phyloP scores from a whole-genome alignment of 2,329 filamentous ascomycete genomes.

The Aaosphaeria arxii region DNA sequence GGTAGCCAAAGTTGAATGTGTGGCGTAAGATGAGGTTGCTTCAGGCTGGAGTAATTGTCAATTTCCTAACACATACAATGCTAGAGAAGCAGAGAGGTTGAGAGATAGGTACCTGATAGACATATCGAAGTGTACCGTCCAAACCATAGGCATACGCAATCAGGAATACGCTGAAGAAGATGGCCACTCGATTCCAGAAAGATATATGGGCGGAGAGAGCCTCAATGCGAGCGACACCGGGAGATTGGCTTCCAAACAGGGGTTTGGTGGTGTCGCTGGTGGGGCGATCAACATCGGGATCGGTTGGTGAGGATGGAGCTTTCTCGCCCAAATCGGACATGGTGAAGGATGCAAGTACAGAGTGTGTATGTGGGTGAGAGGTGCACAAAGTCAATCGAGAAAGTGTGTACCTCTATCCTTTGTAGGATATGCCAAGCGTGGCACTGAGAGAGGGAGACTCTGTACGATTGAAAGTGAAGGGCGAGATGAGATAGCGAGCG shows the following conservation, averaged over 20 bases:
- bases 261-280: constrained; percentile 1
- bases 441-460: too few relatives aligned
- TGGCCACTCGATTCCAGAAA: constrained; percentile 50
- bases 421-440: too few relatives aligned
- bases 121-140: constrained; percentile 55
- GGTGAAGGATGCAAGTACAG: background rate
- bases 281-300: constrained; percentile 3
- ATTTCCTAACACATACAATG: background rate
- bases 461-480: too few relatives aligned
- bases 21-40: constrained; percentile 51
- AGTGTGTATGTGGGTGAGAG: background rate
- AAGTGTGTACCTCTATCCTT: too few relatives aligned
- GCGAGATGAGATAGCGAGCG: too few relatives aligned
- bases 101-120: constrained; percentile 45
- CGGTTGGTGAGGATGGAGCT: background rate
- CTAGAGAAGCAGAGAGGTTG: background rate
- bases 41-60: constrained; percentile 39
- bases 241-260: constrained; percentile 35
- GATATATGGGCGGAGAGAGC: constrained; percentile 55
- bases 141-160: constrained; percentile 64
- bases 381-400: too few relatives aligned
- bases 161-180: constrained; percentile 62
- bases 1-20: constrained; percentile 58
- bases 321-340: constrained; percentile 7
- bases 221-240: constrained; percentile 61